Evolutionary conservation across 805 yeast genomes (phyloP), one percentile per base, ranked within the genome.

Genomic region (Spathaspora gorwiae): DNA sequence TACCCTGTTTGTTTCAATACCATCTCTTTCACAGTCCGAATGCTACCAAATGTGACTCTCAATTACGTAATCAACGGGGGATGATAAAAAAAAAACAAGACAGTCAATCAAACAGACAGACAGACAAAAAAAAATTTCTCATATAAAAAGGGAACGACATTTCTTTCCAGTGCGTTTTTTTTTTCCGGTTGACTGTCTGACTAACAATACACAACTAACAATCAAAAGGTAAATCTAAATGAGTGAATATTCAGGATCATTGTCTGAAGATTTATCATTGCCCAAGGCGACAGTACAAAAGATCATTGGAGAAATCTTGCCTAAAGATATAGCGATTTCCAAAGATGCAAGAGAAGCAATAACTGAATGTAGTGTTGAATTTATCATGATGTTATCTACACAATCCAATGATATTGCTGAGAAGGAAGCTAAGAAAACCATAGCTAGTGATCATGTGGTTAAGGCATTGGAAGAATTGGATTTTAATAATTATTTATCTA

Each of bases 361-460:
- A 38, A 92, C 95, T 37, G 97, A 94, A 61, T 92, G 97, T 64
- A 90, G 97, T 56, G 89, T 94, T 45, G 97, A 90, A 66, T 92
- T 94, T 62, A 84, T 94, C 48, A 92, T 94, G 95, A 88, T 92
- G 47, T 71, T 92, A 37, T 86, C 97, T 9, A 88, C 96, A 2
- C 96, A 90, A 66, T 84, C 92, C 45, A 90, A 92, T 57, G 98
- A 94, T 50, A 90, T 94, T 53, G 98, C 98, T 1, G 98, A 94
- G 56, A 86, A 85, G 56, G 99, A 94, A 61, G 82, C 95, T 44
- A 94, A 94, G 65, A 94, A 94, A 66, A 94, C 99, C 2, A 94
- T 94, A 37, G 95, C 97, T 0, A 85, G 96, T 1, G 99, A 94
- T 62, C 99, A 94, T 61, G 97, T 94, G 34, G 77, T 92, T 51